Evolutionary conservation across 2,329 filamentous ascomycete species (phyloP).

Genomic region (Fusarium udum): DNA sequence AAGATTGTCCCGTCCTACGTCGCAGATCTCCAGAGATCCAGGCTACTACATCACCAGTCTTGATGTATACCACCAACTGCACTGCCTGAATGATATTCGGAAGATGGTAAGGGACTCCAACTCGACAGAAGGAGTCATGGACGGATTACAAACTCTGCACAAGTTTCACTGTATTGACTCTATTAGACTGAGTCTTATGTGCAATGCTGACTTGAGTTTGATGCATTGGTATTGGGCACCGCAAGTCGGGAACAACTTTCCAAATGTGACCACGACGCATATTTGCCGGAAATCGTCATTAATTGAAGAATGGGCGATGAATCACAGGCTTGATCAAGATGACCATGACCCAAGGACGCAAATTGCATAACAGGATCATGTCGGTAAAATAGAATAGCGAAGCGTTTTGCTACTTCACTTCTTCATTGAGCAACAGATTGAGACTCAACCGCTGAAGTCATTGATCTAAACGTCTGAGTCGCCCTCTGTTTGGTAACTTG

Average conservation of each 20-base stretch:
- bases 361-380: not conserved
- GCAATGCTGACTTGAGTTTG: not conserved
- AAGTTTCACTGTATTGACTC: slow-evolving; percentile 9
- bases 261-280: not conserved
- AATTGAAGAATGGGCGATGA: not conserved
- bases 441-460: not conserved
- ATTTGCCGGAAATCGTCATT: not conserved
- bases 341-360: not conserved
- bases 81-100: slow-evolving; percentile 2
- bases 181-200: not conserved
- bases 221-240: not conserved
- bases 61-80: slow-evolving; percentile 1
- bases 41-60: slow-evolving; percentile 5
- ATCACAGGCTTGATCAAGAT: not conserved
- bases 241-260: not conserved
- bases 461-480: not conserved
- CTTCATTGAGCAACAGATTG: not conserved
- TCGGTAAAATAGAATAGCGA: not conserved
- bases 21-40: not conserved
- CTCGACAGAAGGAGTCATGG: not conserved
- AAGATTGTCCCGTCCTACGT: not conserved
- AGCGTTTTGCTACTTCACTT: not conserved
- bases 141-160: not conserved
- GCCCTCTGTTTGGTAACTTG: no score
- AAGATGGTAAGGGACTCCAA: slow-evolving; percentile 1